Evolutionary conservation across 73 alveolate genomes (phyloP).

Genomic region (Halteria grandinella): DNA sequence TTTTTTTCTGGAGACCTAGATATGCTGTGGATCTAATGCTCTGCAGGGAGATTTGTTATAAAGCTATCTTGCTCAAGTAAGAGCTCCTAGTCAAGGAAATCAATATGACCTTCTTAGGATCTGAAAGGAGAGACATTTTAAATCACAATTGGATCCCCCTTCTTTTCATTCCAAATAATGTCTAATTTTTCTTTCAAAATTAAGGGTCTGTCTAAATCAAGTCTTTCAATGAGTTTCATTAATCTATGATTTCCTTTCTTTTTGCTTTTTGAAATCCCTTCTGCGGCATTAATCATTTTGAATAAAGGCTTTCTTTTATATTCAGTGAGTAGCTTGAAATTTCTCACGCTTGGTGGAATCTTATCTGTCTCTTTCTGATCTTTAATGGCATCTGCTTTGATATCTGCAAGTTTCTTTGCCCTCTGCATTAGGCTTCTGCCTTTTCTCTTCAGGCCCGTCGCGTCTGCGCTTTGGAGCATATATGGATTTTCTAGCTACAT

Average conservation of each 20-base stretch:
- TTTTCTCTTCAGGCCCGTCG: slow-evolving; percentile 9
- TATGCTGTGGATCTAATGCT: slow-evolving; percentile 4
- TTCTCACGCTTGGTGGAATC: too few species aligned
- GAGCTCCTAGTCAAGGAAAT: background rate
- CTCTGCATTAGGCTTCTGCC: background rate
- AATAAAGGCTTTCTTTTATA: slow-evolving; percentile 25
- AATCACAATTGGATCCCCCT: background rate
- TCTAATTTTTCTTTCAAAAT: slow-evolving; percentile 44
- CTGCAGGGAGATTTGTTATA: too few species aligned
- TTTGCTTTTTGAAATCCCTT: slow-evolving; percentile 10
- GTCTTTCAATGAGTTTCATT: slow-evolving; percentile 3
- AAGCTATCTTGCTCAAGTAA: too few species aligned
- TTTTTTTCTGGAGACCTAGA: background rate
- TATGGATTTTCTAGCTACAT: slow-evolving; percentile 35
- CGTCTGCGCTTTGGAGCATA: background rate
- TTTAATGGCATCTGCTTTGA: background rate
- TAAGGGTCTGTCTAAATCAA: slow-evolving; percentile 44
- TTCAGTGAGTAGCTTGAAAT: too few species aligned
- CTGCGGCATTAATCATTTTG: slow-evolving; percentile 8
- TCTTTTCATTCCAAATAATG: slow-evolving; percentile 24
- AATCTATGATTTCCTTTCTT: slow-evolving; percentile 1
- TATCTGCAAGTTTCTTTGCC: background rate
- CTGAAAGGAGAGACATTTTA: background rate
- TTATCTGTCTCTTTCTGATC: slow-evolving; percentile 23
- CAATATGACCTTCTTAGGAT: background rate